Base-by-base conservation (phyloP, 164 flowering plant genomes). In the Malania oleifera region DNA sequence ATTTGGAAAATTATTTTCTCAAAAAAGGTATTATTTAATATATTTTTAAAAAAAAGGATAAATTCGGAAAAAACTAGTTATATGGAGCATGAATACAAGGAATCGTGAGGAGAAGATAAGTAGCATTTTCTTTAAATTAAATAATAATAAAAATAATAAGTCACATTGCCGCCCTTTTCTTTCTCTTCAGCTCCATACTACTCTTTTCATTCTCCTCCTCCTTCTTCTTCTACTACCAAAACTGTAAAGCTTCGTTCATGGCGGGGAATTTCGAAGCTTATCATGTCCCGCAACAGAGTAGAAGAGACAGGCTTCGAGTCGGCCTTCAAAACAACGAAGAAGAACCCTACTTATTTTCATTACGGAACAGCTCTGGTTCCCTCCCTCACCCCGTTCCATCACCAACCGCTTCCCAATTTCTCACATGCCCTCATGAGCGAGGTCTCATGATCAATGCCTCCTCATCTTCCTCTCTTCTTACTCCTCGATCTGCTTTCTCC, bases 211-310 rank as follows among this genome's bases (percentile, higher is more conserved):
- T 37, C 53, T 45, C 59, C 6, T 44, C 55, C 50, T 39, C 54
- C 46, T 43, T 19, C 52, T 29, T 15, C 2, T 7, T 13, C 43
- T 50, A 8, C 43, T 9, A 13, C 15, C 10, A 4, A 3, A 11
- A 39, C 3, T 17, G 17, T 23, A 2, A 38, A 12, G 37, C 26
- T 22, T 5, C 29, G 38, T 55, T 9, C 34, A 59, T 65, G 65
- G 70, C 64, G 28, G 55, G 48, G 17, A 41, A 27, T 46, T 13
- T 15, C 18, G 52, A 62, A 1, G 23, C 59, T 47, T 57, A 22
- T 23, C 54, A 62, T 28, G 54, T 57, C 31, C 62, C 63, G 13
- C 71, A 62, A 24, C 66, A 57, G 35, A 62, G 31, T 59, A 61
- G 54, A 57, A 61, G 54, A 67, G 41, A 43, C 59, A 67, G 51